Percentiles rank a stretch among this genome's conserved stretches.
phyloP scores from a whole-genome alignment of 1,284 basidiomycete genomes.

The Ganoderma boninense region DNA sequence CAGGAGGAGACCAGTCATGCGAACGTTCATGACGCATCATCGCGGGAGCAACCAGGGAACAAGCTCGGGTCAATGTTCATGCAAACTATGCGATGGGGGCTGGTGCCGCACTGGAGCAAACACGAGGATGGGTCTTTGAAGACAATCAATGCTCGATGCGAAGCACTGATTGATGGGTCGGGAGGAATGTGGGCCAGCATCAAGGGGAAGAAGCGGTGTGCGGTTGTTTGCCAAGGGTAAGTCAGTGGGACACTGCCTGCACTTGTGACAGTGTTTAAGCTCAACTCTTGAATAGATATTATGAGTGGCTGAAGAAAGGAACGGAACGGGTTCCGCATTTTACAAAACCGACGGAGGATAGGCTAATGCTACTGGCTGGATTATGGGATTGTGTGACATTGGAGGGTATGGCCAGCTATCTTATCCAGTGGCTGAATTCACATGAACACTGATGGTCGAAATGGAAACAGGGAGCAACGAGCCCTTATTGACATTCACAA shows the following conservation, averaged over 20 bases:
- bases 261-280: slow-evolving; percentile 7
- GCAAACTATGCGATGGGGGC: slow-evolving; percentile 91
- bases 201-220: slow-evolving; percentile 82
- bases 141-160: slow-evolving; percentile 91
- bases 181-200: slow-evolving; percentile 83
- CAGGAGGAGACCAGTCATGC: background rate
- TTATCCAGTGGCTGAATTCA: background rate
- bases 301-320: slow-evolving; percentile 90
- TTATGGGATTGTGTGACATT: slow-evolving; percentile 82
- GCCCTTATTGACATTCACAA: slow-evolving; percentile 85
- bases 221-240: slow-evolving; percentile 83
- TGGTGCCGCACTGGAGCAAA: slow-evolving; percentile 88
- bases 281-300: slow-evolving; percentile 66
- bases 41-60: background rate
- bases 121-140: slow-evolving; percentile 73
- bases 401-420: slow-evolving; percentile 53
- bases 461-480: slow-evolving; percentile 55
- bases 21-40: background rate
- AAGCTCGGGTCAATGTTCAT: slow-evolving; percentile 46
- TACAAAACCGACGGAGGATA: slow-evolving; percentile 71
- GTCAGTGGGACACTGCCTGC: slow-evolving; percentile 31
- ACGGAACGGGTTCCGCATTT: slow-evolving; percentile 85
- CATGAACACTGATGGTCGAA: background rate
- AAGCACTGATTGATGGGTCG: slow-evolving; percentile 77
- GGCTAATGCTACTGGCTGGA: slow-evolving; percentile 88